These are phyloP conservation scores for Penicillium sp. DNA, from an alignment of 2,329 filamentous ascomycete species.

Conservation along the genomic window DNA sequence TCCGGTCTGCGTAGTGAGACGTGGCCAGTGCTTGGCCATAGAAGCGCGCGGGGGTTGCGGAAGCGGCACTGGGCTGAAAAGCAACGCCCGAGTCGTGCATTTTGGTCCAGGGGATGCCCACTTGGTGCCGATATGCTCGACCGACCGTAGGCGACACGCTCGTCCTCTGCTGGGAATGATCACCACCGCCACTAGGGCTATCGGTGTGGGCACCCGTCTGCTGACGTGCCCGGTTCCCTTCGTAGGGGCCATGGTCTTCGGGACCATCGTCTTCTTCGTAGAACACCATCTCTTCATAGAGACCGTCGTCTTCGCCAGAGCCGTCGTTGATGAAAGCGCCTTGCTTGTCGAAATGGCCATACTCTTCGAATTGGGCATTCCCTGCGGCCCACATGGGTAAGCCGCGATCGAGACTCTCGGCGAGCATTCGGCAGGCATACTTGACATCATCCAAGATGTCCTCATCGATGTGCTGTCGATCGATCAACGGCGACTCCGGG, in stretches of 20 bases:
- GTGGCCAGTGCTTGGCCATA: conserved; percentile 10
- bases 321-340: neutral
- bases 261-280: too few species aligned
- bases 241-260: too few species aligned
- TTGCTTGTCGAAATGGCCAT: neutral
- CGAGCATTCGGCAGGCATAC: conserved; percentile 30
- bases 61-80: neutral
- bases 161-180: too few species aligned
- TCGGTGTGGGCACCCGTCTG: too few species aligned
- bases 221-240: too few species aligned
- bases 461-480: conserved; percentile 28
- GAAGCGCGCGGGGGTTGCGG: conserved; percentile 8
- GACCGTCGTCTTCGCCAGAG: too few species aligned
- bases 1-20: conserved; percentile 1
- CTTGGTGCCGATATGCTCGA: too few species aligned
- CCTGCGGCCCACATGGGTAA: conserved; percentile 11
- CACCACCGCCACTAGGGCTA: too few species aligned
- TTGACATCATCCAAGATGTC: conserved; percentile 32
- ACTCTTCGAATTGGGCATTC: neutral
- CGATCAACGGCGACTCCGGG: conserved; percentile 29
- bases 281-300: too few species aligned
- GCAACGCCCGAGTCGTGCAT: conserved; percentile 13
- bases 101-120: neutral
- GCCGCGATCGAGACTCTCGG: conserved; percentile 26
- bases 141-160: too few species aligned